Evolutionary conservation across 768 basidiomycete genomes (phyloP), one percentile per base, ranked within the genome.

Genomic region (Leccinum pellstonianum): DNA sequence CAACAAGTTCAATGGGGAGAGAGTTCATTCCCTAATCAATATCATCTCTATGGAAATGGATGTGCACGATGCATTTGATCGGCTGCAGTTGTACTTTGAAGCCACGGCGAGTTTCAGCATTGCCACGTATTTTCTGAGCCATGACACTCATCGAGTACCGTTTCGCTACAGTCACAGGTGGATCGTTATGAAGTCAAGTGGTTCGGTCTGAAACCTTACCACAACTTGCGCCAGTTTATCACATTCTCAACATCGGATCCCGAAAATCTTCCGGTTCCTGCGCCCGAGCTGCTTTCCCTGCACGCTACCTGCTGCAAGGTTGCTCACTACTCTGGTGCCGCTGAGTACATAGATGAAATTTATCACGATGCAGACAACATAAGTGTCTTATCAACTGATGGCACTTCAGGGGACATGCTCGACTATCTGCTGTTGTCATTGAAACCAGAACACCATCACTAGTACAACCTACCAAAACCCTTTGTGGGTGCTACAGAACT

Each of bases 291-390:
- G 19, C 60, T 71, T 29, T 60, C 55, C 23, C 17, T 68, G 27
- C 67, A 71, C 51, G 64, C 69, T 8, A 60, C 63, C 38, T 70
- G 67, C 54, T 62, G 55, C 38, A 64, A 70, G 55, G 69, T 71
- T 29, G 66, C 67, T n/a, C 63, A 70, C 47, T 35, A 68, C 5
- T 69, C 70, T 10, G 69, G 67, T 43, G 62, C 69, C 0, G 52
- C 51, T 14, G 59, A 69, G 21, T 55, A 64, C 41, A 67, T 67
- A 3, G 68, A 69, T 14, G 14, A 53, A n/a, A 15, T 62, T 21
- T 48, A 49, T 51, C 31, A 23, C 3, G 63, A 64, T 48, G 63
- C 52, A 41, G 55, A 64, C 7, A 6, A 57, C 8, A 27, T 9
- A 50, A 41, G 19, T 15, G 50, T 52, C 38, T 47, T 62, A 57